These are phyloP conservation scores for Podaxis sp. DNA, from an alignment of 768 basidiomycete genomes.

Conservation along the genomic window DNA sequence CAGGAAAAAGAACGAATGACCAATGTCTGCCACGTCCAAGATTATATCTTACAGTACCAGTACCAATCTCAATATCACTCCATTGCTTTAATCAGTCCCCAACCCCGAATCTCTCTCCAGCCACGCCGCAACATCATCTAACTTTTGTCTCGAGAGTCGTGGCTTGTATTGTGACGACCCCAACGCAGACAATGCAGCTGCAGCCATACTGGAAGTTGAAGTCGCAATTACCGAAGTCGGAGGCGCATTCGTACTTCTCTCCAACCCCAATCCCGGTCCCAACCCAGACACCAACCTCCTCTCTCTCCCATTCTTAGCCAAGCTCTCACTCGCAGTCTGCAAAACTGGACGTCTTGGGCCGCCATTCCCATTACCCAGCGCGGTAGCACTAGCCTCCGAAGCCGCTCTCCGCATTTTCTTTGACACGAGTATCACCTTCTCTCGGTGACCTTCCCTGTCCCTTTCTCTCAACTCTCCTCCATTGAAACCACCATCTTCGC, in stretches of 20 bases:
- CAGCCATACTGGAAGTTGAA: background rate
- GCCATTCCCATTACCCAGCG: conserved; percentile 21
- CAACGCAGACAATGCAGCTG: background rate
- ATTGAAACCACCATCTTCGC: conserved; percentile 3
- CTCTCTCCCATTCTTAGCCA: background rate
- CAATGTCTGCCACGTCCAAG: background rate
- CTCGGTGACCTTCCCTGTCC: conserved; percentile 2
- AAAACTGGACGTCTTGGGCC: conserved; percentile 15
- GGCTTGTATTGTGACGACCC: conserved; percentile 3
- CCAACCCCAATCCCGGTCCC: background rate
- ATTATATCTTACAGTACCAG: conserved; percentile 15
- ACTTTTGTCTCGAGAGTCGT: conserved; percentile 4
- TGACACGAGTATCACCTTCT: conserved; percentile 16
- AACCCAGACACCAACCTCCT: conserved; percentile 12
- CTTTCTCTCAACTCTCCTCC: conserved; percentile 10
- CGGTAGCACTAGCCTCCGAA: conserved; percentile 15
- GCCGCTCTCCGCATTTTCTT: conserved; percentile 17
- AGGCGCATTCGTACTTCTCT: background rate
- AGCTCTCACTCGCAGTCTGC: background rate
- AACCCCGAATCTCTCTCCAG: conserved; percentile 7
- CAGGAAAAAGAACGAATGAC: background rate
- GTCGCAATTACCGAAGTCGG: background rate
- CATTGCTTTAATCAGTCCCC: background rate
- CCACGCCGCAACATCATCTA: conserved; percentile 13
- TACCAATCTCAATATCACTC: background rate